Conservation (phyloP, 495 filamentous ascomycete species). For the Diplogelasinospora grovesii region DNA sequence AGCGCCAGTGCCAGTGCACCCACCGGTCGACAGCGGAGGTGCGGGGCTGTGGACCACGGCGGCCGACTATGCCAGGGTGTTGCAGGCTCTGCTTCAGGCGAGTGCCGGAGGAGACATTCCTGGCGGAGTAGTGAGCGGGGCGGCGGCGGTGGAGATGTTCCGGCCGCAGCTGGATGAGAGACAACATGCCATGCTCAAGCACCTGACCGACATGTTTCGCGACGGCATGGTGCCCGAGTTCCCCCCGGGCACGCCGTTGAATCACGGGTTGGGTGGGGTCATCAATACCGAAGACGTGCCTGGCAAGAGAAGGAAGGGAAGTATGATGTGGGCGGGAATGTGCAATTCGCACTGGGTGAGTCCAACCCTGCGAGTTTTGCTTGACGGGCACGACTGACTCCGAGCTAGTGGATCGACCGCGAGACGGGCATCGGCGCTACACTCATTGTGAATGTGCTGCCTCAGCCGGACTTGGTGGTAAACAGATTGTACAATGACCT, state of each 20-base stretch:
- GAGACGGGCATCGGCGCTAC: slow-evolving; percentile 24
- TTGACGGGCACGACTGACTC: no score
- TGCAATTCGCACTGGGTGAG: slow-evolving; percentile 26
- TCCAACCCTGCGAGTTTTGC: slow-evolving; percentile 1
- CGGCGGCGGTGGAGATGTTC: slow-evolving; percentile 47
- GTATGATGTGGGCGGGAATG: slow-evolving; percentile 30
- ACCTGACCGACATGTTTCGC: slow-evolving; percentile 2
- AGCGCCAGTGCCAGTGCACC: slow-evolving; percentile 7
- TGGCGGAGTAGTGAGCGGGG: slow-evolving; percentile 10
- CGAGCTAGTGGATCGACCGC: slow-evolving; percentile 30
- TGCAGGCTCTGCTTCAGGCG: slow-evolving; percentile 38
- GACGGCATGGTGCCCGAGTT: slow-evolving; percentile 16
- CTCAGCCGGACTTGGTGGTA: slow-evolving; percentile 17
- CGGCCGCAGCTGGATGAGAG: slow-evolving; percentile 36
- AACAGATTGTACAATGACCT: slow-evolving; percentile 23
- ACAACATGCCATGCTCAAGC: slow-evolving; percentile 12
- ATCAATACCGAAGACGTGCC: slow-evolving; percentile 24
- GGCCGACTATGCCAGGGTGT: slow-evolving; percentile 42
- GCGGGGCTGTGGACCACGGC: slow-evolving; percentile 44
- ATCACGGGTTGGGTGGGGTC: slow-evolving; percentile 22
- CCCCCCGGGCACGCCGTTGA: slow-evolving; percentile 6
- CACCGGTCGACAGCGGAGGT: slow-evolving; percentile 37
- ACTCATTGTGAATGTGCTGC: slow-evolving; percentile 22
- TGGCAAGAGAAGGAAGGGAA: slow-evolving; percentile 27
- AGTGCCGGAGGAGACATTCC: not conserved